These are phyloP conservation scores for Lachancea lanzarotensis DNA, from an alignment of 805 yeast species.

Conservation along the genomic window DNA sequence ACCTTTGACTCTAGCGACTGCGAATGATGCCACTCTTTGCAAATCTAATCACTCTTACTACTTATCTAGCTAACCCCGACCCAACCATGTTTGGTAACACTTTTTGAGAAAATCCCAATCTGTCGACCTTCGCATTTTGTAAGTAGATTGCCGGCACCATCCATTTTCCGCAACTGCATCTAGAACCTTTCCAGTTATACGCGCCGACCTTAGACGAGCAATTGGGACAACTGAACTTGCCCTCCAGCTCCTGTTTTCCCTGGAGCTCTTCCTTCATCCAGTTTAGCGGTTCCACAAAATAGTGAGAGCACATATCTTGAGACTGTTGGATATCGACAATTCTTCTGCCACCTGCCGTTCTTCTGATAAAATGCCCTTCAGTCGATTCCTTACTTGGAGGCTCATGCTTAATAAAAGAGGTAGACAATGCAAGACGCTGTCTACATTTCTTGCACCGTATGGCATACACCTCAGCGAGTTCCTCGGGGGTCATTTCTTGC, in stretches of 20 bases:
- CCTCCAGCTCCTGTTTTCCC: conserved; percentile 67
- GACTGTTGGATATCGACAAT: conserved; percentile 54
- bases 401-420: conserved; percentile 56
- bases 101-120: conserved; percentile 31
- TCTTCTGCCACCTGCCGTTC: conserved; percentile 55
- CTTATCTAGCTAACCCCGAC: conserved; percentile 11
- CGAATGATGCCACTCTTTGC: neutral
- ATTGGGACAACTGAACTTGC: conserved; percentile 78
- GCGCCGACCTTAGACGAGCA: conserved; percentile 85
- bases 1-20: neutral
- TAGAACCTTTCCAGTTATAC: conserved; percentile 88
- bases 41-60: no score
- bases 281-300: conserved; percentile 75
- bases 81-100: conserved; percentile 23
- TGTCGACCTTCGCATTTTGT: conserved; percentile 75
- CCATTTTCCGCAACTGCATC: conserved; percentile 96
- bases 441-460: conserved; percentile 83
- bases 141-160: conserved; percentile 85
- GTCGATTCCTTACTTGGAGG: conserved; percentile 60
- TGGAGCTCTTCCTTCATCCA: conserved; percentile 88
- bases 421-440: conserved; percentile 54
- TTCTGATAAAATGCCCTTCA: conserved; percentile 59
- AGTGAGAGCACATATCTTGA: conserved; percentile 67
- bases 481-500: conserved; percentile 24
- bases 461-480: conserved; percentile 27